Conservation (phyloP, 177 flowering plant species). For the Vitis hybrid region DNA sequence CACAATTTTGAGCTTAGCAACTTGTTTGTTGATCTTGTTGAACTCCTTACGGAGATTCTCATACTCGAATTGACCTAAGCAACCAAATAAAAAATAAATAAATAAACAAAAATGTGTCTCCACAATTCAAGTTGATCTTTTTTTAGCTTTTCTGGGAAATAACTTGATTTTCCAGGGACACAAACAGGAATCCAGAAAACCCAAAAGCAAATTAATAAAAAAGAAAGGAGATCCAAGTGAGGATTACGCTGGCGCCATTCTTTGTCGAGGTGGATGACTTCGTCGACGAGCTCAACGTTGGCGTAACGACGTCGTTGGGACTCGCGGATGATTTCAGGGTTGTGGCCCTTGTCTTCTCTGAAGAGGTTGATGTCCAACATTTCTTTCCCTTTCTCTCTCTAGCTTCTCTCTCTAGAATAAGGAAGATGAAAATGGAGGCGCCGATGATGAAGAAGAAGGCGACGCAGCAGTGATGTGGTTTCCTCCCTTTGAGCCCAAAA, state of each 20-base stretch:
- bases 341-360: constrained; percentile 81
- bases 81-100: not conserved
- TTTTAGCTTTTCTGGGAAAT: too few species aligned
- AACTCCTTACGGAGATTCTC: constrained; percentile 68
- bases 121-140: not conserved
- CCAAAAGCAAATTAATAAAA: too few species aligned
- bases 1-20: constrained; percentile 74
- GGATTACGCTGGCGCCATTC: constrained; percentile 75
- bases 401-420: not conserved
- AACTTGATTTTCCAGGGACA: too few species aligned
- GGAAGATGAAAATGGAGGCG: too few species aligned
- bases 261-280: constrained; percentile 77
- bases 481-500: too few species aligned
- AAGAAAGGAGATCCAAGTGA: not conserved
- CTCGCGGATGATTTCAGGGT: constrained; percentile 82
- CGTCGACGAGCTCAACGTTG: constrained; percentile 67
- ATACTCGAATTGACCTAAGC: constrained; percentile 74
- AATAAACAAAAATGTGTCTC: not conserved
- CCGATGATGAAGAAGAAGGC: too few species aligned
- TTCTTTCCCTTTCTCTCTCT: not conserved
- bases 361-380: constrained; percentile 95
- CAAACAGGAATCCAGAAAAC: too few species aligned
- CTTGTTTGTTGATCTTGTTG: constrained; percentile 74
- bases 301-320: constrained; percentile 89
- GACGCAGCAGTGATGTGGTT: too few species aligned